Evolutionary conservation across 345 rosid genomes (phyloP), one percentile per base, ranked within the genome.

Genomic region (Lumnitzera racemosa): DNA sequence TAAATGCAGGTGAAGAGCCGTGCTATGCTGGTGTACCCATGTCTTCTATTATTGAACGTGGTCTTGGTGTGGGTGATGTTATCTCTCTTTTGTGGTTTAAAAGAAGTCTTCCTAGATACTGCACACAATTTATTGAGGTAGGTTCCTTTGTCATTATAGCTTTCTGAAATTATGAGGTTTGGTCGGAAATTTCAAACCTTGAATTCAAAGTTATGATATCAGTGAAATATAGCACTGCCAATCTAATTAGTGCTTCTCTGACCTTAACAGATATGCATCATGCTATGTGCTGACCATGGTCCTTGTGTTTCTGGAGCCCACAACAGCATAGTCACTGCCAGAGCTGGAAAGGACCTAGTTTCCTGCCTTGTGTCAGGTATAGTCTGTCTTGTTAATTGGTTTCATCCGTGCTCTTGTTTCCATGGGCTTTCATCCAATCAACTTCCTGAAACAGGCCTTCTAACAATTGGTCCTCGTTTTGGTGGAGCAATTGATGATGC

Each of bases 401-500:
- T 14, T 64, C 24, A n/a, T 59, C 16, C 5, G 2, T 27, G 10
- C 24, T 17, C 15, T 29, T 2, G 49, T 10, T 31, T 23, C 29
- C 23, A 52, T 53, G 20, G 10, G 46, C n/a, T 66, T 60, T 12
- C 24, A 12, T 15, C 57, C 46, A 49, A 62, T 27, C 15, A 49
- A 58, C 60, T 68, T 27, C 61, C 53, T 63, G 61, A 24, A 60
- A 72, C 85, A 88, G 98, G 99, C 72, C 79, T 94, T 80, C 79
- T 94, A 48, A 94, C 97, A 14, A 90, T 94, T 62, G 99, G 99
- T 64, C 99, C 97, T 5, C 84, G 97, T 76, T 94, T 94, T 68
- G 99, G 97, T 72, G 97, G 97, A 70, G 99, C 99, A 57, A 83
- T 94, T 74, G 96, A 94, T 66, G 99, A 94, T 62, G 97, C 95